Conservation (phyloP, 1,284 basidiomycete genomes). For the Trichosporon sp. region DNA sequence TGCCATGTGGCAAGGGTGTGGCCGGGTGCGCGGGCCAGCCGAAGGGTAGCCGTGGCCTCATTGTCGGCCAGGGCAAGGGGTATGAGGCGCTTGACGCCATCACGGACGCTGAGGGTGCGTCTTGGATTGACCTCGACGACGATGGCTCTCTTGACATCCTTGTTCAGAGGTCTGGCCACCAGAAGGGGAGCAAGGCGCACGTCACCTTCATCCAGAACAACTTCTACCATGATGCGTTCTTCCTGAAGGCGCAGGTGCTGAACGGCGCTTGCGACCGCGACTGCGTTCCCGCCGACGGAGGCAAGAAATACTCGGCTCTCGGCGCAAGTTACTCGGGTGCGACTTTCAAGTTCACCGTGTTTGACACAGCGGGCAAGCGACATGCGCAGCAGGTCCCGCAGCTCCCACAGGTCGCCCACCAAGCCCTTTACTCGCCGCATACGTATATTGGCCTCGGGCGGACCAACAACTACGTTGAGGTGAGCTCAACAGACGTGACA, state of each 20-base stretch:
- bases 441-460: constrained; percentile 94
- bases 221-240: constrained; percentile 98
- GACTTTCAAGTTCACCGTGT: constrained; percentile 93
- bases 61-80: constrained; percentile 62
- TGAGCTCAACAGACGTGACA: constrained; percentile 25
- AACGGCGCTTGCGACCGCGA: constrained; percentile 87
- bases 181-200: constrained; percentile 40
- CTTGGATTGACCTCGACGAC: constrained; percentile 91
- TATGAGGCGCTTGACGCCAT: constrained; percentile 61
- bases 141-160: constrained; percentile 95
- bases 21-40: constrained; percentile 27
- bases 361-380: constrained; percentile 84
- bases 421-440: constrained; percentile 83
- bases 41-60: constrained; percentile 56
- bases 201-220: constrained; percentile 92
- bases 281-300: constrained; percentile 62
- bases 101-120: constrained; percentile 71
- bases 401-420: constrained; percentile 85
- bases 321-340: constrained; percentile 92
- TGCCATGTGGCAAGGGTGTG: constrained; percentile 58
- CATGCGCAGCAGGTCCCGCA: constrained; percentile 92
- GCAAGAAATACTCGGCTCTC: constrained; percentile 73
- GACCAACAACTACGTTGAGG: constrained; percentile 99
- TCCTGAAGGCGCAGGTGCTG: constrained; percentile 90
- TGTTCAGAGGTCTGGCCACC: constrained; percentile 72